These are phyloP conservation scores for Cystobasidium tubakii DNA, from an alignment of 768 basidiomycete species.

Conservation along the genomic window DNA sequence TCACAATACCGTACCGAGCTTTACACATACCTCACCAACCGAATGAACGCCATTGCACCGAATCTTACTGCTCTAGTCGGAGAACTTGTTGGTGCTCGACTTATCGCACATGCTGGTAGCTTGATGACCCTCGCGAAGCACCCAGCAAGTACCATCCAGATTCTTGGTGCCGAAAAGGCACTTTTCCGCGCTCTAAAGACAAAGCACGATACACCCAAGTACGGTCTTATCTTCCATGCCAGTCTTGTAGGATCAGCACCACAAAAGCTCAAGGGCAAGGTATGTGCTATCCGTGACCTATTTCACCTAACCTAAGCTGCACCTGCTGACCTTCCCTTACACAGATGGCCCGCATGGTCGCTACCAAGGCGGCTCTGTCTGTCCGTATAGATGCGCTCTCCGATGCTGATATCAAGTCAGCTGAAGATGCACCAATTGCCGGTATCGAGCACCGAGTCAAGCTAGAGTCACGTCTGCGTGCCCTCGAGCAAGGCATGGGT, in stretches of 20 bases:
- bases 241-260: conserved; percentile 95
- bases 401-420: conserved; percentile 79
- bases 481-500: conserved; percentile 76
- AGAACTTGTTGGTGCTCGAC: conserved; percentile 68
- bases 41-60: conserved; percentile 96
- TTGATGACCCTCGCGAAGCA: conserved; percentile 54
- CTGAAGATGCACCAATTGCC: conserved; percentile 70
- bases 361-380: conserved; percentile 93
- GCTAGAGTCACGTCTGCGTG: conserved; percentile 85
- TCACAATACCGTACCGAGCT: conserved; percentile 89
- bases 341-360: conserved; percentile 99
- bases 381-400: conserved; percentile 96
- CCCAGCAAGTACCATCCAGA: conserved; percentile 55
- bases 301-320: no score
- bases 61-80: conserved; percentile 83
- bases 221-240: conserved; percentile 98
- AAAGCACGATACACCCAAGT: conserved; percentile 63
- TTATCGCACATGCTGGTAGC: conserved; percentile 59
- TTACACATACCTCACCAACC: conserved; percentile 90
- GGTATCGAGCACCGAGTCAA: conserved; percentile 91
- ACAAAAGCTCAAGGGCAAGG: conserved; percentile 96
- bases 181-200: conserved; percentile 55
- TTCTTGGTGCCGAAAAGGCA: conserved; percentile 55
- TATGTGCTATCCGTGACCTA: no score
- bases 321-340: background rate